Evolutionary conservation across 768 basidiomycete genomes (phyloP).

Genomic region (Phlebiopsis gigantea): DNA sequence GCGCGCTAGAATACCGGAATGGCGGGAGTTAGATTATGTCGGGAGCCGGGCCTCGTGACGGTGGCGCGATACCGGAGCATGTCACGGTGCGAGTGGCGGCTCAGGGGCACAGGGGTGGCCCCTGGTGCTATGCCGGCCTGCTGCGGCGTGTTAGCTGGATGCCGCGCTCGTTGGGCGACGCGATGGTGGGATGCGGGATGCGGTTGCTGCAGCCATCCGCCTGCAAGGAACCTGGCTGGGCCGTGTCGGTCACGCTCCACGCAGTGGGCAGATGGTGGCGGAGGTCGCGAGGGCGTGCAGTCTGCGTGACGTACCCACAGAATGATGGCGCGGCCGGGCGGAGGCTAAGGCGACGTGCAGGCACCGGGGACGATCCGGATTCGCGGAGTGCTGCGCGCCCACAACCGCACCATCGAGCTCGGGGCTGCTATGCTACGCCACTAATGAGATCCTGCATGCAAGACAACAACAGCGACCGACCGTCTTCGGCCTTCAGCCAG

Average conservation of each 20-base stretch:
- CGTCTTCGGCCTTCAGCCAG: neutral
- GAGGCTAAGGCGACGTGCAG: neutral
- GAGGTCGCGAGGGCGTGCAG: neutral
- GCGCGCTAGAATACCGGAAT: no score
- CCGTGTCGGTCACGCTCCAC: neutral
- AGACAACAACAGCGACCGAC: neutral
- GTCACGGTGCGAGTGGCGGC: neutral
- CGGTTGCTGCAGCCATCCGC: neutral
- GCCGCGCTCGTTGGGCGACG: neutral
- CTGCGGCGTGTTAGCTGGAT: neutral
- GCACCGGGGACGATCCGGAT: neutral
- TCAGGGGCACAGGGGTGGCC: neutral
- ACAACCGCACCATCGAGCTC: neutral
- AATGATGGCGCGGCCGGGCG: neutral
- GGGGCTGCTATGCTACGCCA: neutral
- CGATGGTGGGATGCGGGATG: neutral
- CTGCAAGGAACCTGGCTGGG: neutral
- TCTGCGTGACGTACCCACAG: neutral
- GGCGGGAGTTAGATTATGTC: no score
- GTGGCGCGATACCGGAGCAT: neutral
- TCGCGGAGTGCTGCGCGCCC: neutral
- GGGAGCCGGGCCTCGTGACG: neutral
- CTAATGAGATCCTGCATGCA: neutral
- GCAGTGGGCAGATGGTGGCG: neutral
- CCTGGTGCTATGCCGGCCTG: no score